Conservation (phyloP, 805 yeast genomes). For the Hanseniaspora nectarophila region DNA sequence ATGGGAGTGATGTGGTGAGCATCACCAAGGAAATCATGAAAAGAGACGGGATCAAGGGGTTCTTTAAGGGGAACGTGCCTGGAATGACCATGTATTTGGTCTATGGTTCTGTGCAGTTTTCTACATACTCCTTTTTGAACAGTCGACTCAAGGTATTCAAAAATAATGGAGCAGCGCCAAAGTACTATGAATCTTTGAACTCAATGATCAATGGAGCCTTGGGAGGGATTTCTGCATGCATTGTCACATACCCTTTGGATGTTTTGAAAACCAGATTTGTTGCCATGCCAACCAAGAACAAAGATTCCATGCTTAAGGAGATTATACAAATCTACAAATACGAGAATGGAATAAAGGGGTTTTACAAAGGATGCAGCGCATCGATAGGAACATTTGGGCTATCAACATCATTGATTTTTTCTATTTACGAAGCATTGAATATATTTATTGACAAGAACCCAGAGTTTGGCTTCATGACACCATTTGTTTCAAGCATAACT, state of each 20-base stretch:
- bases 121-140: conserved; percentile 52
- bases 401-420: conserved; percentile 63
- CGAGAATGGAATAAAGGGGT: conserved; percentile 36
- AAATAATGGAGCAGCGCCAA: conserved; percentile 8
- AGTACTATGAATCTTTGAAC: conserved; percentile 23
- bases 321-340: conserved; percentile 26
- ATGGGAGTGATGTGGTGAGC: conserved; percentile 5
- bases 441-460: conserved; percentile 32
- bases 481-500: conserved; percentile 55
- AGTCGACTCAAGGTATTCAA: conserved; percentile 28
- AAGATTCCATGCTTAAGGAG: conserved; percentile 21
- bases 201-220: conserved; percentile 54
- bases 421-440: conserved; percentile 42
- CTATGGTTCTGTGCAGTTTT: conserved; percentile 79
- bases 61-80: conserved; percentile 96
- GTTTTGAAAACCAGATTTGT: conserved; percentile 77
- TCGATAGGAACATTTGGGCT: conserved; percentile 54
- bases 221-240: conserved; percentile 66
- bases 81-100: conserved; percentile 76
- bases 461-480: conserved; percentile 32
- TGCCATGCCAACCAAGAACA: conserved; percentile 36
- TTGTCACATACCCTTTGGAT: conserved; percentile 78
- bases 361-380: conserved; percentile 39
- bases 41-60: conserved; percentile 58
- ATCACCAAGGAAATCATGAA: conserved; percentile 30